Evolutionary conservation across 177 flowering plant genomes (phyloP).

Genomic region (Telopea speciosissima): DNA sequence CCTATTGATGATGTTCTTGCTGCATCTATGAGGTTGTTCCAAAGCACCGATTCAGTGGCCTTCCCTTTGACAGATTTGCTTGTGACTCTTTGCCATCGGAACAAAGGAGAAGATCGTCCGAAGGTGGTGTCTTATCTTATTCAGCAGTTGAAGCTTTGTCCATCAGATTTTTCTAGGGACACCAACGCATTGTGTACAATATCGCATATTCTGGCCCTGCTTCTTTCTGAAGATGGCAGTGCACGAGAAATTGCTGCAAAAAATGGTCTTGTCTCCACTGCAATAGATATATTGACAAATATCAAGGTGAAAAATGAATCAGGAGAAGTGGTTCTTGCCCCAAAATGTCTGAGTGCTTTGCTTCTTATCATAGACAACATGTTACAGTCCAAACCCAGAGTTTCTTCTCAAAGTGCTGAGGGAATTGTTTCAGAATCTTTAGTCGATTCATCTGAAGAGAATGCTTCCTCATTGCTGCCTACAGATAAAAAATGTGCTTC

Average conservation of each 20-base stretch:
- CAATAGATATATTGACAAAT: not conserved
- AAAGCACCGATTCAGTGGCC: slow-evolving; percentile 62
- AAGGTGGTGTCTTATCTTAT: slow-evolving; percentile 60
- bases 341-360: slow-evolving; percentile 72
- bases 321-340: slow-evolving; percentile 26
- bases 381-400: slow-evolving; percentile 63
- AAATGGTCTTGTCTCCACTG: not conserved
- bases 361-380: slow-evolving; percentile 74
- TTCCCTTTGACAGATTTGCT: slow-evolving; percentile 76
- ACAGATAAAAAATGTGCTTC: slow-evolving; percentile 26
- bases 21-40: slow-evolving; percentile 65
- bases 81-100: slow-evolving; percentile 69
- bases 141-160: slow-evolving; percentile 69
- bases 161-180: slow-evolving; percentile 53
- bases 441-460: slow-evolving; percentile 43
- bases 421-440: slow-evolving; percentile 29
- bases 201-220: slow-evolving; percentile 66
- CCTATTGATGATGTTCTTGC: slow-evolving; percentile 82
- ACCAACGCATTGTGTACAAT: slow-evolving; percentile 45
- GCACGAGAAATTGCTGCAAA: not conserved
- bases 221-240: slow-evolving; percentile 32
- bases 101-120: slow-evolving; percentile 81
- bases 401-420: slow-evolving; percentile 33
- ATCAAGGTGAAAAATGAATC: not conserved
- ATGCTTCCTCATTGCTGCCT: slow-evolving; percentile 26